These are phyloP conservation scores for Aaosphaeria arxii DNA, from an alignment of 2,329 filamentous ascomycete species.

Conservation along the genomic window DNA sequence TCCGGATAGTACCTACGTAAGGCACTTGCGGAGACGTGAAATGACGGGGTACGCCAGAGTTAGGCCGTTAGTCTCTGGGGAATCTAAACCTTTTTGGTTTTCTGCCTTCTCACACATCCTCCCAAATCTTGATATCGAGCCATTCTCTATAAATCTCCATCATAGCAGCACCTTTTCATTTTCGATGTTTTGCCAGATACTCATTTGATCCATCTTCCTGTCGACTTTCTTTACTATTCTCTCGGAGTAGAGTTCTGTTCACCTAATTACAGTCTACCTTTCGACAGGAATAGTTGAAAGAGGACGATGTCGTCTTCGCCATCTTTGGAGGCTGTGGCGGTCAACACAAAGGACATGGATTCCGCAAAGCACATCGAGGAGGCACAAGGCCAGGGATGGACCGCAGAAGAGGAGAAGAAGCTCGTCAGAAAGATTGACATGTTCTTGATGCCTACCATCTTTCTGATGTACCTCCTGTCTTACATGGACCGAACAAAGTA, in stretches of 20 bases:
- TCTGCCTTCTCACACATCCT: constrained; percentile 5
- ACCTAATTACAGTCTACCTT: not conserved
- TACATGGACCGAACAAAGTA: constrained; percentile 46
- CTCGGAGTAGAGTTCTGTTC: not conserved
- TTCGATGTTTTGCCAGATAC: not conserved
- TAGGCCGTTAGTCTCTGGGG: constrained; percentile 22
- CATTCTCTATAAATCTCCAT: constrained; percentile 22
- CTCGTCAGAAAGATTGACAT: constrained; percentile 50
- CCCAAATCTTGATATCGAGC: constrained; percentile 9
- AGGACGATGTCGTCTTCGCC: constrained; percentile 19
- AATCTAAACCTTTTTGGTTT: constrained; percentile 12
- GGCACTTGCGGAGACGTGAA: constrained; percentile 5
- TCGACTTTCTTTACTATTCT: not conserved
- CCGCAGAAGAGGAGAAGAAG: constrained; percentile 47
- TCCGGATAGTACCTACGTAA: too few relatives aligned
- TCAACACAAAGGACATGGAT: constrained; percentile 30
- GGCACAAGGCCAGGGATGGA: constrained; percentile 46
- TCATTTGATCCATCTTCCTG: too few relatives aligned
- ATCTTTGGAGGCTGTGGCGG: constrained; percentile 12
- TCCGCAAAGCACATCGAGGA: constrained; percentile 42
- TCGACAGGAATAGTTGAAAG: too few relatives aligned
- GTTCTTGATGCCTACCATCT: constrained; percentile 47
- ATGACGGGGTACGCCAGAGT: constrained; percentile 15
- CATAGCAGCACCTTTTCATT: not conserved
- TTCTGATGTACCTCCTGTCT: constrained; percentile 50